These are phyloP conservation scores for Dioszegia crocea DNA, from an alignment of 768 basidiomycete species.

Conservation along the genomic window DNA sequence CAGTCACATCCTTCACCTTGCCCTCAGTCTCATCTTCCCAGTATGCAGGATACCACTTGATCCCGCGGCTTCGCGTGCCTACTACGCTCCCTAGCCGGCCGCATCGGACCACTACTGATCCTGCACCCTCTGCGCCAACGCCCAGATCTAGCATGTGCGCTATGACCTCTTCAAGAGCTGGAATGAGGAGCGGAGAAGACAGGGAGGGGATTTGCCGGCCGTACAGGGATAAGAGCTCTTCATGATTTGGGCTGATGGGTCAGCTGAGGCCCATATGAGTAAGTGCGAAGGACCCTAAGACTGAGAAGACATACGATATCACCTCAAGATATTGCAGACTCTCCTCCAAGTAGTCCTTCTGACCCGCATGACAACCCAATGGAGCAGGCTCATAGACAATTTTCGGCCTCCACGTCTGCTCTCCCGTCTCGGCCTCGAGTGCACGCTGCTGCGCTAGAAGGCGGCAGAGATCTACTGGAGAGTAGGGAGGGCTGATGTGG, in stretches of 20 bases:
- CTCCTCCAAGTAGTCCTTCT: conserved; percentile 31
- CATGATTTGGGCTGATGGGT: conserved; percentile 40
- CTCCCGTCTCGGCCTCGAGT: not conserved
- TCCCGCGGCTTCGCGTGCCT: conserved; percentile 24
- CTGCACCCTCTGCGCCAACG: conserved; percentile 24
- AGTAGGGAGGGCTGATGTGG: conserved; percentile 35
- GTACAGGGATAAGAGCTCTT: conserved; percentile 38
- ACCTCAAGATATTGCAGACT: conserved; percentile 19
- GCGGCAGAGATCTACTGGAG: conserved; percentile 21
- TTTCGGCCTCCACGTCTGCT: conserved; percentile 29
- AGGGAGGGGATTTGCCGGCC: conserved; percentile 6
- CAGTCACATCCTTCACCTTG: conserved; percentile 35
- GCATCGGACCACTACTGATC: conserved; percentile 34
- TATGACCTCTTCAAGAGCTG: conserved; percentile 24
- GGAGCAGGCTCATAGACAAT: conserved; percentile 44
- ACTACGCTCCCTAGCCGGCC: conserved; percentile 30
- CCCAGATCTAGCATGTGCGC: conserved; percentile 28
- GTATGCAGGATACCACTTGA: conserved; percentile 40
- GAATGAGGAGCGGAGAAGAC: conserved; percentile 14
- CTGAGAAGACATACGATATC: conserved; percentile 31
- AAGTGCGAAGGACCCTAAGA: no score
- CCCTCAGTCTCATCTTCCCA: conserved; percentile 16
- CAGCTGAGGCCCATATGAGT: not conserved
- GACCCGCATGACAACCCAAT: conserved; percentile 27
- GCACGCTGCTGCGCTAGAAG: conserved; percentile 12